Conservation (phyloP, 371 early-diverging fungal genomes). For the Cokeromyces recurvatus region DNA sequence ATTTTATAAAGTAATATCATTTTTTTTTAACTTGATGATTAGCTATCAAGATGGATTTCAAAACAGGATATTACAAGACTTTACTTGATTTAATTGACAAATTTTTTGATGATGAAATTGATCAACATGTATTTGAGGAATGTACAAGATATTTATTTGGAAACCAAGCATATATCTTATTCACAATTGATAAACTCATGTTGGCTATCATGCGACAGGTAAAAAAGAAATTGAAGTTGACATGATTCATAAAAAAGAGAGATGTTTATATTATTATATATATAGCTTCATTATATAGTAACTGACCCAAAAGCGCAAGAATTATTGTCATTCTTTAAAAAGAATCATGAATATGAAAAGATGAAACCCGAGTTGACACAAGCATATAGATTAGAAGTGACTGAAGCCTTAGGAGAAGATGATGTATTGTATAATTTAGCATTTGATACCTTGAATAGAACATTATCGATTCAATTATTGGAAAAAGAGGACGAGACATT, state of each 20-base stretch:
- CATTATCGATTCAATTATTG: constrained; percentile 75
- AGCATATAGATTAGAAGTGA: constrained; percentile 34
- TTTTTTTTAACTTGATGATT: background rate
- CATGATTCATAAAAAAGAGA: background rate
- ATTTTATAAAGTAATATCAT: background rate
- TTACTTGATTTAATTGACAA: constrained; percentile 68
- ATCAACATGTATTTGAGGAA: constrained; percentile 87
- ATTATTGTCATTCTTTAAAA: constrained; percentile 16
- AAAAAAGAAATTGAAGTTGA: background rate
- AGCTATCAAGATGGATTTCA: constrained; percentile 22
- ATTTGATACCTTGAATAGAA: constrained; percentile 44
- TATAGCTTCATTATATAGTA: constrained; percentile 19
- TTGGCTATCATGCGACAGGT: constrained; percentile 19
- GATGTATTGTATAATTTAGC: constrained; percentile 77
- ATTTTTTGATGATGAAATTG: constrained; percentile 76
- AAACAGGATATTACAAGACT: constrained; percentile 61
- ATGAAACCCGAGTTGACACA: constrained; percentile 36
- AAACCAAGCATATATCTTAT: constrained; percentile 76
- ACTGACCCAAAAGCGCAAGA: constrained; percentile 17
- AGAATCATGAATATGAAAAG: constrained; percentile 20
- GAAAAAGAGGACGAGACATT: constrained; percentile 54
- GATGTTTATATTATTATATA: background rate
- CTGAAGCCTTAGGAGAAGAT: constrained; percentile 51
- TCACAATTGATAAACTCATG: constrained; percentile 76
- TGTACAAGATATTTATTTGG: constrained; percentile 79